Percentiles rank a stretch among this genome's conserved stretches.
phyloP scores from a whole-genome alignment of 1,284 basidiomycete species.

The Austroboletus rostrupii region DNA sequence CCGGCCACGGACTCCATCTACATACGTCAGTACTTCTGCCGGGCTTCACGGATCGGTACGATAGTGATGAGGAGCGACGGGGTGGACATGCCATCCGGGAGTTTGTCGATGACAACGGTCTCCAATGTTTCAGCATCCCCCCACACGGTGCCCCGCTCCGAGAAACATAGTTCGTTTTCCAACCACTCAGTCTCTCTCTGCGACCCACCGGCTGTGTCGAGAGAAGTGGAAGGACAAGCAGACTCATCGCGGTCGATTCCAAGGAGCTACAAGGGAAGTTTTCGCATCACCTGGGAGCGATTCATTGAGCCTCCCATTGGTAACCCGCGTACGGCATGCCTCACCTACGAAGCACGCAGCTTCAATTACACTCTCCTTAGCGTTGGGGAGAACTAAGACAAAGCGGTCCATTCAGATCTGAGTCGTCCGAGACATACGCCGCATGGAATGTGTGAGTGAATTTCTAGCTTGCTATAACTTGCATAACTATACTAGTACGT shows the following conservation, averaged over 20 bases:
- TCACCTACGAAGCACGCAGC: conserved; percentile 29
- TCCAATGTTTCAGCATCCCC: conserved; percentile 32
- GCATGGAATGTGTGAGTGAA: conserved; percentile 56
- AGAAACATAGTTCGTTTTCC: conserved; percentile 17
- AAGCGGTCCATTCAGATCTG: conserved; percentile 61
- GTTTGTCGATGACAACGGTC: conserved; percentile 44
- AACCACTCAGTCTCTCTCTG: conserved; percentile 2
- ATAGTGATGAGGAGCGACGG: conserved; percentile 53
- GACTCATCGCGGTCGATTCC: background rate
- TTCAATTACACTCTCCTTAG: conserved; percentile 47
- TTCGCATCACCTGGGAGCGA: conserved; percentile 53
- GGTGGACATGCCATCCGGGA: conserved; percentile 59
- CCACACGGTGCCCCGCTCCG: too few species aligned
- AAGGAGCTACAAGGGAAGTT: conserved; percentile 49
- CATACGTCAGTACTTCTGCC: background rate
- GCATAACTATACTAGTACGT: background rate
- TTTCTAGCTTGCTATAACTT: background rate
- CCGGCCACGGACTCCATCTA: background rate
- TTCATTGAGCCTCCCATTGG: conserved; percentile 47
- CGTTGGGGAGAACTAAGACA: conserved; percentile 41
- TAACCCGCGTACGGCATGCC: background rate
- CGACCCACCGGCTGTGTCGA: conserved; percentile 41
- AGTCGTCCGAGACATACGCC: conserved; percentile 53
- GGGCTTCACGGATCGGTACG: conserved; percentile 40
- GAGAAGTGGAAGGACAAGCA: background rate